These are phyloP conservation scores for Camellia granthamiana DNA, from an alignment of 148 eudicot species.

Conservation along the genomic window DNA sequence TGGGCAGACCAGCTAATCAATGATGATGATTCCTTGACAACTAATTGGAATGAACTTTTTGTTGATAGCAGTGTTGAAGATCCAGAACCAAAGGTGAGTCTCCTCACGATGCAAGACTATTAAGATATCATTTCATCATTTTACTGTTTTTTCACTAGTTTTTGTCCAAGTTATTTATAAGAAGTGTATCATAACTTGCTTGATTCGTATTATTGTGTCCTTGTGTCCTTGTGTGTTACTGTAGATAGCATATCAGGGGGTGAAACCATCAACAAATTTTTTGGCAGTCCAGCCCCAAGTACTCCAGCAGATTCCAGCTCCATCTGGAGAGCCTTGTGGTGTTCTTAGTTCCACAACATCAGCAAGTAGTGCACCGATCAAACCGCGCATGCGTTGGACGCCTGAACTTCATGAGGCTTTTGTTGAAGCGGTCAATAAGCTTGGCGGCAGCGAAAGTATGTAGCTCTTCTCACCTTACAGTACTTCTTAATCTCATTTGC, in stretches of 20 bases:
- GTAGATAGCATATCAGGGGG: conserved; percentile 40
- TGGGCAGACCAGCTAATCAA: conserved; percentile 79
- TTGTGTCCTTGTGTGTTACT: conserved; percentile 14
- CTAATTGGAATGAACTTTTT: conserved; percentile 72
- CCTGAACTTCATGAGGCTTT: conserved; percentile 95
- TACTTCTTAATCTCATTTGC: background rate
- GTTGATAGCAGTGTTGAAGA: conserved; percentile 50
- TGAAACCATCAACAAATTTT: conserved; percentile 33
- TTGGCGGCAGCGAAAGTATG: conserved; percentile 88
- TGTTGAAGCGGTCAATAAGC: conserved; percentile 87
- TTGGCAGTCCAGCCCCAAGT: conserved; percentile 34
- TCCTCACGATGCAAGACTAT: background rate
- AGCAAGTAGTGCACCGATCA: conserved; percentile 41
- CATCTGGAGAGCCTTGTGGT: conserved; percentile 50
- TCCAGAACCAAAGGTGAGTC: conserved; percentile 50
- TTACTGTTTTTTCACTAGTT: conserved; percentile 6
- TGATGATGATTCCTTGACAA: conserved; percentile 60
- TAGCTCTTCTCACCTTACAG: conserved; percentile 1
- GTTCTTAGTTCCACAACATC: conserved; percentile 48
- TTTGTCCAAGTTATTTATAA: background rate
- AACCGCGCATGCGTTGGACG: conserved; percentile 96
- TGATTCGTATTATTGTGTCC: background rate
- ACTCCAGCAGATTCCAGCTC: conserved; percentile 43
- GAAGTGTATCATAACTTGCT: background rate
- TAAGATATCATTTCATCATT: background rate